Evolutionary conservation across 2,329 filamentous ascomycete genomes (phyloP).

Genomic region (Nigrograna mackinnonii): DNA sequence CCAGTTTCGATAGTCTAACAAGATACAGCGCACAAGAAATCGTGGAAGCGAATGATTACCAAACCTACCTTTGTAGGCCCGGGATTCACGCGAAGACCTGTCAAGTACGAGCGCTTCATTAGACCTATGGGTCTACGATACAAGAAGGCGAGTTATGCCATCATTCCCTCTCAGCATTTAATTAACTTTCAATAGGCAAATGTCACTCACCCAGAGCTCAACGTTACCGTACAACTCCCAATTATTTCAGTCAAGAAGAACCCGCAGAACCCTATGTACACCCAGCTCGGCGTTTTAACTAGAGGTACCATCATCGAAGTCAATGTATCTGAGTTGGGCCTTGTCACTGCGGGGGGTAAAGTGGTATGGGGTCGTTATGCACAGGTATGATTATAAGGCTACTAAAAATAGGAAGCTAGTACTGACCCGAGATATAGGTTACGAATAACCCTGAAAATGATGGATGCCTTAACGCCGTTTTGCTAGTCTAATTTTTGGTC

Average conservation of each 20-base stretch:
- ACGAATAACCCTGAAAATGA: constrained; percentile 45
- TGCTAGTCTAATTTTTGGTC: constrained; percentile 32
- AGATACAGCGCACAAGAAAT: constrained; percentile 85
- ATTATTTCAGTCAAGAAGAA: constrained; percentile 75
- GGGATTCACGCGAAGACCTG: constrained; percentile 86
- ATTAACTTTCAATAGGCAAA: too few species aligned
- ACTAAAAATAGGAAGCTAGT: too few species aligned
- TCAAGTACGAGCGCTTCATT: constrained; percentile 64
- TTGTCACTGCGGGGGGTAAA: constrained; percentile 90
- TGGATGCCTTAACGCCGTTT: constrained; percentile 42
- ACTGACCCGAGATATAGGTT: too few species aligned
- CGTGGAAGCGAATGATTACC: constrained; percentile 74
- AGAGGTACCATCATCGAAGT: constrained; percentile 82
- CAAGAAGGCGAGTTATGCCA: constrained; percentile 68
- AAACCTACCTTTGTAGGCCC: constrained; percentile 88
- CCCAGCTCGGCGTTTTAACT: constrained; percentile 86
- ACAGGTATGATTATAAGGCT: too few species aligned
- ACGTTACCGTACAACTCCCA: constrained; percentile 80
- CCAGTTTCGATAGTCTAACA: too few species aligned
- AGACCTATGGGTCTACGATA: constrained; percentile 69
- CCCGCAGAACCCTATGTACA: constrained; percentile 86
- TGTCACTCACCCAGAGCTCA: constrained; percentile 75
- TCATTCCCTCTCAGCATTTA: too few species aligned
- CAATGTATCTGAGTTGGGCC: constrained; percentile 87
- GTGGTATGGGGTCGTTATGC: constrained; percentile 48